Evolutionary conservation across 1,284 basidiomycete genomes (phyloP), one percentile per base, ranked within the genome.

Genomic region (Pyrrhoderma noxium): DNA sequence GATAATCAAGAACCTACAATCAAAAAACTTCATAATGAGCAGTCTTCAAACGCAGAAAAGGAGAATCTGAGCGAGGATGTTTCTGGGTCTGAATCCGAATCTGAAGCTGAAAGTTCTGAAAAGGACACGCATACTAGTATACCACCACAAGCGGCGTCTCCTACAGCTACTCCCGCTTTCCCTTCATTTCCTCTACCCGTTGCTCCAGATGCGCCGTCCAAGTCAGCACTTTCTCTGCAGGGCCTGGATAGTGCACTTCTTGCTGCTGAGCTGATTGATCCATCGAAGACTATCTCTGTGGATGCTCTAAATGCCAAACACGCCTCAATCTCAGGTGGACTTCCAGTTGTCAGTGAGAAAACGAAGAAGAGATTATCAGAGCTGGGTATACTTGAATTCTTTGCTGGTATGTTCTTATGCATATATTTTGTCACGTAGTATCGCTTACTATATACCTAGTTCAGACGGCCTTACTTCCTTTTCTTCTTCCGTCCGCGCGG

Each of bases 391-490:
- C 73, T 72, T 3, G 84, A 92, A 53, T 71, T 94, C 53, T 95
- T 96, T 67, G 90, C 93, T 51, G 90, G 92, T 92, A 61, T 58
- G 79, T 68, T n/a, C 18, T 3, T 43, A 54, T 38, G 1, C 11
- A 35, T n/a, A 21, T 50, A 14, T 27, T 19, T 25, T 34, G 22
- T 43, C 41, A 25, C 23, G 4, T 39, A 40, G 21, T 22, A 25
- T 55, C 27, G 27, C 34, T 41, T 59, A 44, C 35, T 19, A 16
- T 13, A 11, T 14, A 54, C 11, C 27, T 62, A 88, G 91, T 95
- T 8, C 93, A 95, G 70, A 90, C 88, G 0, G 76, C 76, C 13
- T 76, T 93, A 7, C 70, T 95, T 1, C 91, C 92, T 0, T 81
- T 89, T 58, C 70, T 96, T 2, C 74, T 93, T 16, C 70, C 71